Base-by-base conservation (phyloP, 2,329 filamentous ascomycete genomes). In the Ophiostoma pallidulum region DNA sequence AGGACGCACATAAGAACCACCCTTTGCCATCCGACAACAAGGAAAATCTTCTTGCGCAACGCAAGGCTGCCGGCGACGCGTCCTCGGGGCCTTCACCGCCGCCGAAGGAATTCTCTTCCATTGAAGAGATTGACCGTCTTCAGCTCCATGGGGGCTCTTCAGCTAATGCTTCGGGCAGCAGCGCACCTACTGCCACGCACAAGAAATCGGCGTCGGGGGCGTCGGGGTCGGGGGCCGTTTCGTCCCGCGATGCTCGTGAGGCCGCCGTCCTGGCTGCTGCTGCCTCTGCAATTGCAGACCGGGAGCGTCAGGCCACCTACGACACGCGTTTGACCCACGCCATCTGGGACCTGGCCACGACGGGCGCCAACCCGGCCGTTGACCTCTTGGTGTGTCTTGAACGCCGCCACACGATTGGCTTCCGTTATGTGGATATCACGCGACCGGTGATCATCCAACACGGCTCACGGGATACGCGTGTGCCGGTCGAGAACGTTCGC, bases 341-440 rank as follows among this genome's bases (percentile, higher is more conserved):
- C 10, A 97, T 96, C 56, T 98, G 92, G 92, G 84, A 91, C 51
- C 74, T 94, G 16, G 89, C 92, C 1, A 97, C 91, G 0, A 84
- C 83, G 1, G 85, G 90, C 42, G 89, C 90, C 2, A 97, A 98
- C 61, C 92, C 92, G 0, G 91, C 92, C 1, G 87, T 94, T 0
- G 92, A 98, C 63, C 69, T 98, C 16, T 72, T 98, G 1, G 86
- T 96, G 6, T 98, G 92, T 61, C 73, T 98, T 2, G 92, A 98
- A 64, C 80, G 92, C 19, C 78, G 86, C 24, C 88, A 94, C 58
- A 82, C 86, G 0, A 95, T 98, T 57, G 92, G 92, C 0, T 98
- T 98, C 68, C 81, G 90, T 42, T 98, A 98, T 61, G 91, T 95
- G 16, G 92, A 98, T 61, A 95, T 98, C 55, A 94, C 85, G 6